phyloP scores from a whole-genome alignment of 306 rosid species.

The Styphnolobium japonicum region DNA sequence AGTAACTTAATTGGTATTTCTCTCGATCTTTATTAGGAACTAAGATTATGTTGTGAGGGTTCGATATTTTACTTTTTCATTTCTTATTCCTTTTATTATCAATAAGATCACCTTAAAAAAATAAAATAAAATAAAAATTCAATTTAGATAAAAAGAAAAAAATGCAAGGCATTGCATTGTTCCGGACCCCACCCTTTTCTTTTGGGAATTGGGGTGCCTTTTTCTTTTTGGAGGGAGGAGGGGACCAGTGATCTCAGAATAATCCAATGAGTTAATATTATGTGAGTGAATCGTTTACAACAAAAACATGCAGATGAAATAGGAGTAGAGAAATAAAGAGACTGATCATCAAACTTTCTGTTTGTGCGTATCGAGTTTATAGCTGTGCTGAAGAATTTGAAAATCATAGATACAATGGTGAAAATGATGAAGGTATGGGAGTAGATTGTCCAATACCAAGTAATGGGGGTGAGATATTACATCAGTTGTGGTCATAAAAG shows the following conservation, averaged over 20 bases:
- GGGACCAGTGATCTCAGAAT: conserved; percentile 5
- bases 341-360: not conserved
- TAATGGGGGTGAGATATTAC: not conserved
- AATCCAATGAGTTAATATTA: not conserved
- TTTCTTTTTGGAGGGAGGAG: not conserved
- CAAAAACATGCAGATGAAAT: not conserved
- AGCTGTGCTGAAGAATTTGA: not conserved
- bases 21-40: no score
- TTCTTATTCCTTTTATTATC: no score
- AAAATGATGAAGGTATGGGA: not conserved
- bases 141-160: no score
- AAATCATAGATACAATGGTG: not conserved
- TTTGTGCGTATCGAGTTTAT: not conserved
- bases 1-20: no score
- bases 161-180: no score
- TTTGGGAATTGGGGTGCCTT: not conserved
- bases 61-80: no score
- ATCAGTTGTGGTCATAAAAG: conserved; percentile 42
- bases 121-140: no score
- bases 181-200: not conserved
- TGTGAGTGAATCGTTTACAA: not conserved
- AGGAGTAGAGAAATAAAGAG: not conserved
- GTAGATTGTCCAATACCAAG: not conserved
- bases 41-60: no score
- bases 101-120: no score